These are phyloP conservation scores for Epithele typhae DNA, from an alignment of 768 basidiomycete species.

Conservation along the genomic window DNA sequence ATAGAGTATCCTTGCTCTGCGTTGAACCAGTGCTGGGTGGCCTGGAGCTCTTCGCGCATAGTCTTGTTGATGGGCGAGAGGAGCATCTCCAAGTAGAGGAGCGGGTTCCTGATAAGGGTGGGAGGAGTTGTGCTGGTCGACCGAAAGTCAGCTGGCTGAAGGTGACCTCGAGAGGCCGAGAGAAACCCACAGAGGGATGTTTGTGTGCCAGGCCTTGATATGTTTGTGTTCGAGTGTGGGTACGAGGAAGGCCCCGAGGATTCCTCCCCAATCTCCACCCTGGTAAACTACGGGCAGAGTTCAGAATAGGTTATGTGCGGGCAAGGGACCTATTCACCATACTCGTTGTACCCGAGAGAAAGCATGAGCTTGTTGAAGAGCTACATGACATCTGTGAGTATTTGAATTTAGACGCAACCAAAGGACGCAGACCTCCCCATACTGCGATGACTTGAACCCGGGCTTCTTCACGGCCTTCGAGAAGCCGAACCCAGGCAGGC, in stretches of 20 bases:
- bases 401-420: no score
- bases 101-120: conserved; percentile 1
- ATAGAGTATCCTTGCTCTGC: conserved; percentile 29
- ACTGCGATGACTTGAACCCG: conserved; percentile 47
- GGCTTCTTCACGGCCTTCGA: conserved; percentile 50
- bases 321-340: conserved; percentile 13
- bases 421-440: conserved; percentile 43
- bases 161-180: no score
- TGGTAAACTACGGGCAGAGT: conserved; percentile 19
- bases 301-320: no score
- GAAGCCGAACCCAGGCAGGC: conserved; percentile 60
- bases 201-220: conserved; percentile 51
- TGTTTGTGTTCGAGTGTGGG: conserved; percentile 35
- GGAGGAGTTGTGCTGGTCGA: conserved; percentile 3
- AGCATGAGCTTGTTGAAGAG: conserved; percentile 26
- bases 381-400: neutral
- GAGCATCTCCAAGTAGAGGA: conserved; percentile 14
- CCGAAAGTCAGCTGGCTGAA: neutral
- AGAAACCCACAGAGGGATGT: conserved; percentile 36
- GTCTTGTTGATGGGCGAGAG: conserved; percentile 28
- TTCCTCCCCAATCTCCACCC: conserved; percentile 44
- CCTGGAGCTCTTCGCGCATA: conserved; percentile 28
- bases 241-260: conserved; percentile 27
- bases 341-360: conserved; percentile 23
- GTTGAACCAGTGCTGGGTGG: conserved; percentile 18